Base-by-base conservation (phyloP, 352 stramenopile species). In the Halophytophthora polymorphica region DNA sequence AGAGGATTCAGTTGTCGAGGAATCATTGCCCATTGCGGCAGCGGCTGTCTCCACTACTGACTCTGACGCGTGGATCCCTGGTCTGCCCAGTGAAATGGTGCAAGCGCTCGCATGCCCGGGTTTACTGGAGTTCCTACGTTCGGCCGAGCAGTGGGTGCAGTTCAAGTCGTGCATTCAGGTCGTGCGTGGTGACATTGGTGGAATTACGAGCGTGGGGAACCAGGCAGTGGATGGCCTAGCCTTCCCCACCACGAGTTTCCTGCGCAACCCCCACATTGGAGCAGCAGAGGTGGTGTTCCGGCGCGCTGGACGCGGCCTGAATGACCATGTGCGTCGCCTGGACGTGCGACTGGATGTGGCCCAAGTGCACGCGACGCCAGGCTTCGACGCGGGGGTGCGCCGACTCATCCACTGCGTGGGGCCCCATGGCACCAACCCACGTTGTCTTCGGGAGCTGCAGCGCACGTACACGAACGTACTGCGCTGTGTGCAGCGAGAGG, bases 381-480 rank as follows among this genome's bases (percentile, higher is more conserved):
- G 57, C 1, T 86, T 86, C 54, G 57, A 72, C 38, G 55, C 70
- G 14, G 74, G 72, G 19, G 74, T 86, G 4, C 56, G 70, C 19
- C 71, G 73, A 29, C 66, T 88, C 13, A 82, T 88, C 45, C 77
- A 86, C 40, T 79, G 67, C 37, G 66, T 83, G 12, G 74, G 74
- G 11, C 77, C 77, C 21, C 74, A 62, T n/a, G 44, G 51, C 34
- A 60, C 58, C 6, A 68, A 73, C 36, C 15, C 19, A 2, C n/a
- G 53, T 15, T 65, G 56, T 34, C 45, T 67, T 36, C 53, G 35
- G 56, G 49, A 60, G 8, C 31, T 76, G 28, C 58, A 65, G 46
- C 38, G 44, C 1, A 76, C 66, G 34, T 76, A 72, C 52, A 51
- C 58, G 41, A 83, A 43, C 39, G 50, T 81, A 3, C 48, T 86